Conservation (phyloP, 2,329 filamentous ascomycete genomes). For the Nannizzia gypsea region DNA sequence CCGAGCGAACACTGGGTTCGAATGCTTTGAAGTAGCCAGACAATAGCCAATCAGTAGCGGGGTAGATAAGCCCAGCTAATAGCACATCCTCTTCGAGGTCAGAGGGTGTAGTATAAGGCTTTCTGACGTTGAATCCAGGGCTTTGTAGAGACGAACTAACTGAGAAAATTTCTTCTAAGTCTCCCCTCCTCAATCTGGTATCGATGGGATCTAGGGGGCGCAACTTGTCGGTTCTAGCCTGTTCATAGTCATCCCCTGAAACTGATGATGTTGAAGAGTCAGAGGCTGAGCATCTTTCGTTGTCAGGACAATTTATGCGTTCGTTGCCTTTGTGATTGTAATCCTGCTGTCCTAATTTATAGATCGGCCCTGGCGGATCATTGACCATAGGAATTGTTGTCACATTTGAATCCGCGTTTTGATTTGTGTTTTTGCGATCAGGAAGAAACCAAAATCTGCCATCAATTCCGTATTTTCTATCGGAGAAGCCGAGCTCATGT, state of each 20-base stretch:
- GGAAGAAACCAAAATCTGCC: slow-evolving; percentile 35
- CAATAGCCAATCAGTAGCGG: slow-evolving; percentile 30
- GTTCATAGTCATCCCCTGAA: neutral
- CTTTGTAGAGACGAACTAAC: neutral
- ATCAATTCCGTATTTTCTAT: slow-evolving; percentile 42
- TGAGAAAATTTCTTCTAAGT: neutral
- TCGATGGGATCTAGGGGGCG: neutral
- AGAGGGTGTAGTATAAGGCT: neutral
- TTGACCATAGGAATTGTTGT: neutral
- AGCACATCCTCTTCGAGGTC: slow-evolving; percentile 16
- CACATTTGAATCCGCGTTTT: neutral
- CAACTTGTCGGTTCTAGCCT: neutral
- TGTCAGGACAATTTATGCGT: neutral
- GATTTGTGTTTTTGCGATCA: neutral
- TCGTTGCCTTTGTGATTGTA: neutral
- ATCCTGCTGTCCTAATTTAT: neutral
- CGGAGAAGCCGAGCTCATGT: slow-evolving; percentile 35
- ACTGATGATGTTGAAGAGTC: neutral
- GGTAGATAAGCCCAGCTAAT: slow-evolving; percentile 29
- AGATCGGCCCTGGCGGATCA: neutral
- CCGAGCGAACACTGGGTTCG: slow-evolving; percentile 23
- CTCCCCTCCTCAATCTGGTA: neutral
- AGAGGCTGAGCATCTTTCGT: neutral
- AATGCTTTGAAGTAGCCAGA: slow-evolving; percentile 29
- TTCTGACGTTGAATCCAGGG: neutral